phyloP scores from a whole-genome alignment of 2,329 filamentous ascomycete species.

The Parastagonospora avenae region DNA sequence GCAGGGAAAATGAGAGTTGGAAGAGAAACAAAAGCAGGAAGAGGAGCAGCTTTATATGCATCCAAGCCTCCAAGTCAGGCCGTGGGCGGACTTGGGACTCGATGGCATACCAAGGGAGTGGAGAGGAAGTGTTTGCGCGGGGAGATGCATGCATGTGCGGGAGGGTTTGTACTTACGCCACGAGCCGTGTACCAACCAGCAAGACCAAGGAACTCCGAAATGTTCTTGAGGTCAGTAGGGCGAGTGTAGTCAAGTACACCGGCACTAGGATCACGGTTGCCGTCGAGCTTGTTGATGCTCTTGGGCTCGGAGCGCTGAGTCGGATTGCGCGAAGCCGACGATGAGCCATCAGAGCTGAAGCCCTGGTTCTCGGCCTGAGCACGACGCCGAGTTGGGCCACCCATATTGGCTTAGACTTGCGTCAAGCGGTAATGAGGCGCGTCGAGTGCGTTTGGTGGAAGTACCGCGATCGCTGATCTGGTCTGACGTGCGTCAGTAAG shows the following conservation, averaged over 20 bases:
- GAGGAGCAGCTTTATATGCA: conserved; percentile 4
- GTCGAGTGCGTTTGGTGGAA: background rate
- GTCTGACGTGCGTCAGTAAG: conserved; percentile 18
- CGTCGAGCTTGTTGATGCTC: conserved; percentile 40
- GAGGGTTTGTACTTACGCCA: conserved; percentile 43
- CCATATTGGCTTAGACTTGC: conserved; percentile 37
- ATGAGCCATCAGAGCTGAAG: conserved; percentile 31
- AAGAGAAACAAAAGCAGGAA: background rate
- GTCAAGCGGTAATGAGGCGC: background rate
- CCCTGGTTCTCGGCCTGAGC: conserved; percentile 35
- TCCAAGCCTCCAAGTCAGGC: background rate
- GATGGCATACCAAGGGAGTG: conserved; percentile 8
- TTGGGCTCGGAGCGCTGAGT: conserved; percentile 34
- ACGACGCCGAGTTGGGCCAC: conserved; percentile 43
- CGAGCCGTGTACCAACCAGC: conserved; percentile 43
- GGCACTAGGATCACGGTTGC: conserved; percentile 38
- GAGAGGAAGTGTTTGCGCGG: conserved; percentile 3
- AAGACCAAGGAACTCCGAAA: conserved; percentile 44
- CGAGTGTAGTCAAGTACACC: conserved; percentile 30
- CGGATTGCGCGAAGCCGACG: conserved; percentile 28
- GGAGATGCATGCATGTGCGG: conserved; percentile 8
- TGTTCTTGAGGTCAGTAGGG: conserved; percentile 39
- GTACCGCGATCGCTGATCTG: conserved; percentile 5
- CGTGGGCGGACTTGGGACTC: conserved; percentile 2
- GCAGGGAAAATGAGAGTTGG: conserved; percentile 1